Percentiles rank a stretch among this genome's conserved stretches.
Evolutionary conservation across 768 basidiomycete species (phyloP).

Genomic region (Lactifluus volemus): DNA sequence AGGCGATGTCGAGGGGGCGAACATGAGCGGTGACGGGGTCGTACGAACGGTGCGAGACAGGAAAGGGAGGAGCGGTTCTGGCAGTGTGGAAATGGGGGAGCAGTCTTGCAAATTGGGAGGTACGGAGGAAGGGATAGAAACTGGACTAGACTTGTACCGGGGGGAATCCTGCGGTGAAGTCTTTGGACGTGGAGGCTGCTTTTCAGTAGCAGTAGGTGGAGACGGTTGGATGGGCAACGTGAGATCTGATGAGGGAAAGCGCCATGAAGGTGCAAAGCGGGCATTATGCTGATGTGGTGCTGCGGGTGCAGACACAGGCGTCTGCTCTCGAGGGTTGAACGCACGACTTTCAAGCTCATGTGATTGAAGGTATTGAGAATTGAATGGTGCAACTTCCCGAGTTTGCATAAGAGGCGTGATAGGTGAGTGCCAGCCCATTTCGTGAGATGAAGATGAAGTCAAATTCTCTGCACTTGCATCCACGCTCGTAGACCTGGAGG

Average conservation of each 20-base stretch:
- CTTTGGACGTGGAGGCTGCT: neutral
- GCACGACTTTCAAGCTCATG: neutral
- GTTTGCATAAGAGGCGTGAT: neutral
- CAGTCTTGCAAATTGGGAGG: neutral
- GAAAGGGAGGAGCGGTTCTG: neutral
- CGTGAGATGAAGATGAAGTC: conserved; percentile 1
- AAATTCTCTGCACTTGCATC: neutral
- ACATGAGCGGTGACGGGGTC: conserved; percentile 1
- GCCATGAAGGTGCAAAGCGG: conserved; percentile 17
- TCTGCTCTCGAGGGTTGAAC: neutral
- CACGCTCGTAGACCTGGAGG: neutral
- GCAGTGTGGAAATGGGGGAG: neutral
- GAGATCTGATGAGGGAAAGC: neutral
- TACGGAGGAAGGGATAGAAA: neutral
- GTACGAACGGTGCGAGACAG: neutral
- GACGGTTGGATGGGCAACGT: neutral
- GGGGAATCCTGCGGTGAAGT: neutral
- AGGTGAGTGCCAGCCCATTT: neutral
- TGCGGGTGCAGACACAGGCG: neutral
- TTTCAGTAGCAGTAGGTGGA: neutral
- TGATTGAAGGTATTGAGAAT: neutral
- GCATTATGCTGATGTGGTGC: neutral
- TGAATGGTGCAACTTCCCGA: neutral
- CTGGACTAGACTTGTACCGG: neutral
- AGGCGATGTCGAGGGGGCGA: conserved; percentile 1